These are phyloP conservation scores for Micractinium conductrix DNA, from an alignment of 139 green algal genomes.

Conservation along the genomic window DNA sequence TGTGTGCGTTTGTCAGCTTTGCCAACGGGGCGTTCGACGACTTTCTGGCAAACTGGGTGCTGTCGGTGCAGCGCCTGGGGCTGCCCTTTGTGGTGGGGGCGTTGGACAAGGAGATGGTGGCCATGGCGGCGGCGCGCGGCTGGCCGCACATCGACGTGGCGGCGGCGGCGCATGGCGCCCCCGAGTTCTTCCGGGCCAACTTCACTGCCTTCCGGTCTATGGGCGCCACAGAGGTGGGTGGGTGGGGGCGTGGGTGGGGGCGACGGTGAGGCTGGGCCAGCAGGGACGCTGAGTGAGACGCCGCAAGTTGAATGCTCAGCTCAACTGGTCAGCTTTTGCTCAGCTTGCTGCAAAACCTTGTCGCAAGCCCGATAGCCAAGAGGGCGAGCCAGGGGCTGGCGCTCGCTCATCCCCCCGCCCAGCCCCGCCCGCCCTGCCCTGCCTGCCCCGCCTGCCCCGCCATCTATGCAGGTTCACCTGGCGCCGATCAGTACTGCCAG, in stretches of 20 bases:
- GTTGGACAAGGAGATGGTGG: background rate
- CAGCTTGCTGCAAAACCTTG: no score
- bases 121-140: background rate
- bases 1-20: conserved; percentile 8
- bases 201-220: background rate
- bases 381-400: no score
- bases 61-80: background rate
- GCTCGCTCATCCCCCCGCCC: no score
- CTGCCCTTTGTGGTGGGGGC: conserved; percentile 20
- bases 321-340: no score
- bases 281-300: no score
- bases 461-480: no score
- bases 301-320: no score
- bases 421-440: no score
- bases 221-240: conserved; percentile 5
- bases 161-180: background rate
- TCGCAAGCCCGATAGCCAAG: no score
- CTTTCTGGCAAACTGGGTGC: conserved; percentile 1
- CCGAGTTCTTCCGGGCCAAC: conserved; percentile 8
- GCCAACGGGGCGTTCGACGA: background rate
- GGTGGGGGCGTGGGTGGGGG: no score
- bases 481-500: no score
- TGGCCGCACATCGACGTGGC: background rate
- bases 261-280: no score
- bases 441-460: background rate